Percentiles rank a stretch among this genome's conserved stretches.
phyloP scores from a whole-genome alignment of 495 filamentous ascomycete species.

The Aspergillus sclerotiicarbonarius region DNA sequence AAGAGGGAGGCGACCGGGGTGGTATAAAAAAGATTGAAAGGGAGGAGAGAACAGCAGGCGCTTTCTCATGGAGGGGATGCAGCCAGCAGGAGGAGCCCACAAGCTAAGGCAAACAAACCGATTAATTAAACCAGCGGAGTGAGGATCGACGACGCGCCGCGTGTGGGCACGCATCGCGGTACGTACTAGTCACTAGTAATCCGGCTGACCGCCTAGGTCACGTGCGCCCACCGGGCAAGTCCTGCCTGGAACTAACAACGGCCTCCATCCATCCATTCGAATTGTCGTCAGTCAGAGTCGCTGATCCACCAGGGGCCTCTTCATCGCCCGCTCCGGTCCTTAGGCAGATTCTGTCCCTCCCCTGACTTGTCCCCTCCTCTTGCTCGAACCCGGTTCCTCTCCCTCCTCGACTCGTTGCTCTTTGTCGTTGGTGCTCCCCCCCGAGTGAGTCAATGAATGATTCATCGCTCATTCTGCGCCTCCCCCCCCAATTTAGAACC shows the following conservation, averaged over 20 bases:
- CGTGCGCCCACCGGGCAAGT: constrained; percentile 21
- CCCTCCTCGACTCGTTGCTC: too few relatives aligned
- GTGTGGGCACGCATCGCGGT: constrained; percentile 18
- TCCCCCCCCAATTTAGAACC: too few relatives aligned
- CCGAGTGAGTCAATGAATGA: too few relatives aligned
- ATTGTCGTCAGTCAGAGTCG: not conserved
- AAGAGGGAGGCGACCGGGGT: constrained; percentile 1
- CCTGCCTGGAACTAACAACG: constrained; percentile 14
- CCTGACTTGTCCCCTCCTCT: not conserved
- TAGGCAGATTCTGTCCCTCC: not conserved
- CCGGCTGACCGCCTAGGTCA: constrained; percentile 23
- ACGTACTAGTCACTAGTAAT: too few relatives aligned
- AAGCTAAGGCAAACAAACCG: not conserved
- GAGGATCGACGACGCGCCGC: constrained; percentile 27
- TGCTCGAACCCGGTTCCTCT: too few relatives aligned
- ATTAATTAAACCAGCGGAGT: constrained; percentile 19
- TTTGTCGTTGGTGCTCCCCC: too few relatives aligned
- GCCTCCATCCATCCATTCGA: too few relatives aligned
- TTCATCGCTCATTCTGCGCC: too few relatives aligned
- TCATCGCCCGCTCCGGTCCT: not conserved
- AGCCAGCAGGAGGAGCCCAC: constrained; percentile 3
- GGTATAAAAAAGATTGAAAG: not conserved
- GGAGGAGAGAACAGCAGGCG: constrained; percentile 4
- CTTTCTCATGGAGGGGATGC: constrained; percentile 7
- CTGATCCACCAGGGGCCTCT: not conserved